These are phyloP conservation scores for Verticillium alfalfae DNA, from an alignment of 2,329 filamentous ascomycete species.

Conservation along the genomic window DNA sequence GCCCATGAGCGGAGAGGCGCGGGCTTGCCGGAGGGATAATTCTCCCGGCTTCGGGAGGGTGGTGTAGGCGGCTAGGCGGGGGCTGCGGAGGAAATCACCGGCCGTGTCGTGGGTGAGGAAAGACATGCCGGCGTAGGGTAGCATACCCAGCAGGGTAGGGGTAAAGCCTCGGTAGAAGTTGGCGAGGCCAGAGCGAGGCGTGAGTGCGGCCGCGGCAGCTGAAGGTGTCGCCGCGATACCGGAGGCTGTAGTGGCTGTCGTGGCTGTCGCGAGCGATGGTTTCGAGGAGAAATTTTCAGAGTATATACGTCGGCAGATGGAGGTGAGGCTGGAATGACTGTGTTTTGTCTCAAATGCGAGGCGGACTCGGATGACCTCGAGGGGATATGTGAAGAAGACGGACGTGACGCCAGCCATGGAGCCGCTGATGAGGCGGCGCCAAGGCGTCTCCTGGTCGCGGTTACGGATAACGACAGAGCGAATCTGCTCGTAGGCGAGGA, in stretches of 20 bases:
- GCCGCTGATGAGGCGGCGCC: constrained; percentile 69
- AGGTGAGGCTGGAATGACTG: constrained; percentile 61
- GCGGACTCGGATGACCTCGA: constrained; percentile 89
- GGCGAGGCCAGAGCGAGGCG: constrained; percentile 58
- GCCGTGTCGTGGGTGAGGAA: constrained; percentile 93
- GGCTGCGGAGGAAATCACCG: constrained; percentile 74
- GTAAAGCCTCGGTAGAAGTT: constrained; percentile 97
- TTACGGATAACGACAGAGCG: constrained; percentile 69
- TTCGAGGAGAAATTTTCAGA: constrained; percentile 55
- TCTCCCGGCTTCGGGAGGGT: constrained; percentile 60
- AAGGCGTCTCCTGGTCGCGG: constrained; percentile 70
- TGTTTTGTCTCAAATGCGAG: constrained; percentile 91
- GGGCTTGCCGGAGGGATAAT: constrained; percentile 52
- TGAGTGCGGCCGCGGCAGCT: constrained; percentile 31
- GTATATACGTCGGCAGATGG: constrained; percentile 84
- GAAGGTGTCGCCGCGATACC: constrained; percentile 32
- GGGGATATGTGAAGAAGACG: constrained; percentile 92
- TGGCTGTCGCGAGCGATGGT: constrained; percentile 27
- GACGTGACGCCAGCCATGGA: constrained; percentile 78
- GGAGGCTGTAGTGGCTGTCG: constrained; percentile 33
- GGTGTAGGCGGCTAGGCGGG: constrained; percentile 64
- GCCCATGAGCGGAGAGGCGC: constrained; percentile 78
- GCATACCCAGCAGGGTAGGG: constrained; percentile 87
- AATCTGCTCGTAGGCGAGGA: constrained; percentile 95
- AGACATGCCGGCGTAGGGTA: constrained; percentile 92